Evolutionary conservation across 257 asterid genomes (phyloP), one percentile per base, ranked within the genome.

Genomic region (Dorcoceras hygrometricum): DNA sequence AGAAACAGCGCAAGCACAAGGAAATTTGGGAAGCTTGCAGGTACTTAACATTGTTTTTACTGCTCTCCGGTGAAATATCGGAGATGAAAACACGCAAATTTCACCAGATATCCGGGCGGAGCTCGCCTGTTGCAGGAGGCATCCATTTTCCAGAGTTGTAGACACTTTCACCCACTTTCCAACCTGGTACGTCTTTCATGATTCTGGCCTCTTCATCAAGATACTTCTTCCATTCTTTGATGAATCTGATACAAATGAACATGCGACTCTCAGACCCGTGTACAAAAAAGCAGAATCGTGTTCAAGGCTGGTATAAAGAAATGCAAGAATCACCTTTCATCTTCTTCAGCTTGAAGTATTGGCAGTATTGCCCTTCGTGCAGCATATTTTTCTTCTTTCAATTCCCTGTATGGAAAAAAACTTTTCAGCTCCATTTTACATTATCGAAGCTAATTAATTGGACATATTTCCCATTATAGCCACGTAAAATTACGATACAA

Each of bases 61-160:
- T 43, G 60, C 39, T 57, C 27, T 26, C 50, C 19, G 19, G 9
- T 24, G 61, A 48, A 34, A 48, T 25, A 66, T 29, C 19, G 31
- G 22, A 19, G 66, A 72, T 1, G 10, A 2, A 22, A 24, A 22
- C 12, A 54, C 23, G 26, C 32, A 24, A 20, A 16, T 62, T 58
- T 84, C 81, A 91, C 98, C 98, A 91, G 78, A 85, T 74, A 65
- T 89, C 98, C 32, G 96, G 97, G 25, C 97, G 91, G 69, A 92
- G 93, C 80, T 89, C 94, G 31, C 98, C 98, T 8, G 91, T 87
- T 9, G 97, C 86, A 9, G 98, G 98, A 56, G 98, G 98, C 97
- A 92, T 89, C 98, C 96, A 92, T 75, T 71, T 87, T 24, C 98
- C 97, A 0, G 97, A 93, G 79, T 90, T 75, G 87, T 93, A 92